Base-by-base conservation (phyloP, 129 eudicot genomes). In the Lactuca sativa region DNA sequence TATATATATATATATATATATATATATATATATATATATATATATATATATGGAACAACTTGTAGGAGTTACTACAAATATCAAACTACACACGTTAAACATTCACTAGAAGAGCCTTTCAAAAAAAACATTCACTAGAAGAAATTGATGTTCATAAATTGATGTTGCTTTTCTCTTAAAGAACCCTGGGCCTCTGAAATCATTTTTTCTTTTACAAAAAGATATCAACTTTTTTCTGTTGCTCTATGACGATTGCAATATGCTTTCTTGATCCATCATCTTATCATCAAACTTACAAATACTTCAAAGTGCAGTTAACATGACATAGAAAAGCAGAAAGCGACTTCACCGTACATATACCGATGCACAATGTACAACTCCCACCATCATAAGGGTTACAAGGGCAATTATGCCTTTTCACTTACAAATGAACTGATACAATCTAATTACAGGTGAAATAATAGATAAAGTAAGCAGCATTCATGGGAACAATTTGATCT, bases 91-190 rank as follows among this genome's bases (percentile, higher is more conserved):
- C 52, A 10, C 15, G n/a, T 10, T 4, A 11, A 11, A 16, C 33
- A 58, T 15, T 25, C 36, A 63, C 63, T 68, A 67, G 57, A 75
- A 75, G 64, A 59, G 37, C 21, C 21, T 18, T 18, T 18, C 21
- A 18, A 18, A 18, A 18, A 18, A 10, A 11, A 16, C 33, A 58
- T 15, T 25, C 36, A 63, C 64, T 68, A 67, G 57, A 76, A 76
- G 64, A 59, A 37, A 76, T 52, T 4, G 40, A 52, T 60, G 9
- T 68, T 30, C 41, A 53, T 52, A 69, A 31, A 34, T 21, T 67
- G 63, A 4, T 70, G 81, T 69, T 76, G 71, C 76, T 76, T 69
- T 76, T 41, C 71, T 61, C 2, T 56, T 53, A 61, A 69, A 75
- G 62, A 48, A 69, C 53, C 30, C 62, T 53, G 75, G 64, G 51